Base-by-base conservation (phyloP, 73 alveolate species). In the Uronychia binucleata region DNA sequence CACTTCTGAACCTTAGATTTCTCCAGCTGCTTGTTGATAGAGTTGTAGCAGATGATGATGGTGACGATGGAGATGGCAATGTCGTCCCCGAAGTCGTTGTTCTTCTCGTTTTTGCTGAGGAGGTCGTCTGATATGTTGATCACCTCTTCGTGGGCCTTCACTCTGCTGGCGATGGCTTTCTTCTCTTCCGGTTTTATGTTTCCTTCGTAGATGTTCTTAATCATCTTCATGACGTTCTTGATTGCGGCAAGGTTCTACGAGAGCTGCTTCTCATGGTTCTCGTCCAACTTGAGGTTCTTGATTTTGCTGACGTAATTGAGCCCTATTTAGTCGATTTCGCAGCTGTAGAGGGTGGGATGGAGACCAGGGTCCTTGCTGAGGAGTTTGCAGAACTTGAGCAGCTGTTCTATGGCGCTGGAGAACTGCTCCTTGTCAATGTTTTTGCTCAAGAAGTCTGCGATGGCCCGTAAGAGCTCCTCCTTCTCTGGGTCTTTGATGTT, bases 31-130 rank as follows among this genome's bases (percentile, higher is more conserved):
- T 88, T 88, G 74, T 46, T 33, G 58, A 88, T 83, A 1, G 94
- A 88, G 30, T 88, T 83, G 81, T 59, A 88, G 85, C 91, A 88
- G 29, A 88, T 88, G n/a, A 88, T 88, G 28, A 88, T 88, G 67
- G 82, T 88, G 27, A 88, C 89, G n/a, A 88, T 86, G 33, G 74
- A 59, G n/a, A 88, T 88, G 19, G 91, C 91, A 28, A 88, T 81
- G n/a, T 88, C 94, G 57, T 82, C 89, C 5, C 19, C 19, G 67
- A 46, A 19, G 5, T 46, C 67, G 19, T 46, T 46, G 30, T 82
- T 28, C 8, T 75, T 75, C 81, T 75, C 82, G 58, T 82, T 79
- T 30, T 59, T 82, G 25, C 83, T 34, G 13, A 88, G 75, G 5
- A 88, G 77, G 27, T 84, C 58, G 33, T 88, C 89, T 1, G 91